Conservation (phyloP, 192 early-diverging fungal species). For the Umbelopsis ramanniana region DNA sequence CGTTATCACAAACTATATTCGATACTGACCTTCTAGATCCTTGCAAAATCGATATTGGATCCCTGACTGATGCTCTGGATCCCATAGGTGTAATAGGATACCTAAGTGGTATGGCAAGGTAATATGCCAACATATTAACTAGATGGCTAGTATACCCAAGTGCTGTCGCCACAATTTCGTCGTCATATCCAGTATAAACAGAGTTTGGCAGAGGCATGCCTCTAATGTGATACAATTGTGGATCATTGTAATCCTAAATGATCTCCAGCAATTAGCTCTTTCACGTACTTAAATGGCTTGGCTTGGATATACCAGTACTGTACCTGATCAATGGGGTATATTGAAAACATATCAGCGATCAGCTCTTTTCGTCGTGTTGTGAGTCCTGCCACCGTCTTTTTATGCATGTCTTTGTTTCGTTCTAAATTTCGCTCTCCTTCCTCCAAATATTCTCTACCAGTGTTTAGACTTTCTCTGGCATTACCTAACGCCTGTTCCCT, state of each 20-base stretch:
- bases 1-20: background rate
- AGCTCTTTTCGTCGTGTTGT: slow-evolving; percentile 50
- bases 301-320: background rate
- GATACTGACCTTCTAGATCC: slow-evolving; percentile 44
- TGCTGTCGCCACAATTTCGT: slow-evolving; percentile 69
- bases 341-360: slow-evolving; percentile 60
- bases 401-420: slow-evolving; percentile 37
- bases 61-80: slow-evolving; percentile 66
- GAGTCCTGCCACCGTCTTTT: slow-evolving; percentile 28
- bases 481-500: slow-evolving; percentile 1
- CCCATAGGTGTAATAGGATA: slow-evolving; percentile 81
- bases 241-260: slow-evolving; percentile 46
- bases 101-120: slow-evolving; percentile 68
- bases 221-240: slow-evolving; percentile 51
- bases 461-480: slow-evolving; percentile 1
- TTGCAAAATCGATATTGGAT: slow-evolving; percentile 47
- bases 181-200: slow-evolving; percentile 53
- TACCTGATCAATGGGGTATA: slow-evolving; percentile 64
- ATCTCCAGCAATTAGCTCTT: slow-evolving; percentile 24
- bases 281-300: background rate
- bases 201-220: slow-evolving; percentile 62
- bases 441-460: slow-evolving; percentile 18
- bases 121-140: slow-evolving; percentile 69
- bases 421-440: slow-evolving; percentile 28
- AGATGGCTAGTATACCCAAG: slow-evolving; percentile 74